Percentiles rank a stretch among this genome's conserved stretches.
phyloP scores from a whole-genome alignment of 2,329 filamentous ascomycete genomes.

The Penicillium italicum region DNA sequence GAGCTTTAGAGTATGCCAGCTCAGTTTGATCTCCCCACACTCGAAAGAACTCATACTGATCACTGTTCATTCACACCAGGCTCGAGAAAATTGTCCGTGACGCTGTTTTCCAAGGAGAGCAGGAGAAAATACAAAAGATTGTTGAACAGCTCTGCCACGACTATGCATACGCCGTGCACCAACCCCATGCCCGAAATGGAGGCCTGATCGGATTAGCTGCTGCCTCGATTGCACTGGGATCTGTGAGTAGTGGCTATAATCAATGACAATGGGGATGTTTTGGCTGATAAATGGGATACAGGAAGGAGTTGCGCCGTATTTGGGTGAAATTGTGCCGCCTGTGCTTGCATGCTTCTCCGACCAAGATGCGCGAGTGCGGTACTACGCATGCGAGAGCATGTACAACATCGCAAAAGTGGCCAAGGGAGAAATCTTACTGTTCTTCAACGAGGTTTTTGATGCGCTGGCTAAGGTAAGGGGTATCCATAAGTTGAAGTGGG shows the following conservation, averaged over 20 bases:
- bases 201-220: constrained; percentile 93
- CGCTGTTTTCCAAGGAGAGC: constrained; percentile 70
- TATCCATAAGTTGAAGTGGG: background rate
- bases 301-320: constrained; percentile 85
- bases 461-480: constrained; percentile 80
- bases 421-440: constrained; percentile 93
- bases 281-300: constrained; percentile 17
- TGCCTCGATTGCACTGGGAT: constrained; percentile 88
- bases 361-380: constrained; percentile 93
- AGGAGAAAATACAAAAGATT: constrained; percentile 76
- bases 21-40: background rate
- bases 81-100: constrained; percentile 89
- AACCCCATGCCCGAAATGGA: constrained; percentile 93
- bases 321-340: constrained; percentile 90
- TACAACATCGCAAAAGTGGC: constrained; percentile 99
- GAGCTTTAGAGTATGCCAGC: constrained; percentile 79
- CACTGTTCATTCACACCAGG: constrained; percentile 45
- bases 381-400: constrained; percentile 99
- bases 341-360: constrained; percentile 97
- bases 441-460: constrained; percentile 98
- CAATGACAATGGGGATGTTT: background rate
- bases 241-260: constrained; percentile 57
- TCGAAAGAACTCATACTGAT: background rate
- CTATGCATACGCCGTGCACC: constrained; percentile 94
- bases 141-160: constrained; percentile 97